A percentile compares a stretch with the other conserved stretches of the same genome.
These are phyloP conservation scores for Phaeosphaeria sp. DNA, from an alignment of 2,329 filamentous ascomycete species.

Conservation along the genomic window DNA sequence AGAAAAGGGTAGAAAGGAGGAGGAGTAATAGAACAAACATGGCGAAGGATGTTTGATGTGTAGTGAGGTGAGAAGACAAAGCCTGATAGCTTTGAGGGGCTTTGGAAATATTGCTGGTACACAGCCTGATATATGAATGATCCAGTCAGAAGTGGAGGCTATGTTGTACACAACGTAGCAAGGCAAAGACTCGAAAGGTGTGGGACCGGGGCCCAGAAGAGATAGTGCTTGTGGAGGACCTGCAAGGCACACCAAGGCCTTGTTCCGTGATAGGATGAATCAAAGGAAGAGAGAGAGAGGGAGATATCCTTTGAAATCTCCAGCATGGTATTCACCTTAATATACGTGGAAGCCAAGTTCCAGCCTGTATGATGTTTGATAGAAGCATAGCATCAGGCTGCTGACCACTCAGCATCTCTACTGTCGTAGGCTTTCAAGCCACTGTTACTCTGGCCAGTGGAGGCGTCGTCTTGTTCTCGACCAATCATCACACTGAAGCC, in stretches of 20 bases:
- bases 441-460: constrained; percentile 32
- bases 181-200: neutral
- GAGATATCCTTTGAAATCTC: neutral
- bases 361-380: constrained; percentile 10
- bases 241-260: constrained; percentile 3
- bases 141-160: neutral
- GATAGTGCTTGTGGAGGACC: constrained; percentile 6
- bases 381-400: constrained; percentile 17
- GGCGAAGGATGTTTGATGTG: neutral
- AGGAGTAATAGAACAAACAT: constrained; percentile 11
- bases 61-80: neutral
- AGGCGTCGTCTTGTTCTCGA: constrained; percentile 17
- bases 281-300: neutral
- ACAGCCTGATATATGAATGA: constrained; percentile 2
- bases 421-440: constrained; percentile 31
- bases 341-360: constrained; percentile 17
- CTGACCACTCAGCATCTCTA: constrained; percentile 20
- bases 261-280: constrained; percentile 4
- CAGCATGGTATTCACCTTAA: constrained; percentile 12
- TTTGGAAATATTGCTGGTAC: neutral
- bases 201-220: constrained; percentile 1
- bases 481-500: constrained; percentile 11
- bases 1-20: constrained; percentile 18
- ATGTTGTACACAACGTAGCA: neutral
- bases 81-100: neutral